Conservation (phyloP, 371 early-diverging fungal genomes). For the Mortierella sp. region DNA sequence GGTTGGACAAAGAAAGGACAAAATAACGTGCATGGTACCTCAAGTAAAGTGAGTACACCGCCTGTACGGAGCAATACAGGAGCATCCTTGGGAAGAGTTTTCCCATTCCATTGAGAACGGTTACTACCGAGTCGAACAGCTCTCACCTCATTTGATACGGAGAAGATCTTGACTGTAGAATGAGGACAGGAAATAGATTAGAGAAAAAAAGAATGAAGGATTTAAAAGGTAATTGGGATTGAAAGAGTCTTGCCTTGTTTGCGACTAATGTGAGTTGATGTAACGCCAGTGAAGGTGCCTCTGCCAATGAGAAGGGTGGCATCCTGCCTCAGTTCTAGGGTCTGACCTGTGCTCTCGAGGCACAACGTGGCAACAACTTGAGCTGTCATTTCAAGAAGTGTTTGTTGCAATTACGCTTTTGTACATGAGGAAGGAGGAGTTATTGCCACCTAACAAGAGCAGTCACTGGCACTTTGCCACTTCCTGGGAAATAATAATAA, state of each 20-base stretch:
- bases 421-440: too few species aligned
- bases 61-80: conserved; percentile 5
- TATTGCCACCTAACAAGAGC: too few species aligned
- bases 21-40: conserved; percentile 20
- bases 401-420: neutral
- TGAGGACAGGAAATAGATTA: neutral
- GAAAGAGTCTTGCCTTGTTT: conserved; percentile 29
- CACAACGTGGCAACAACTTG: conserved; percentile 22
- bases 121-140: conserved; percentile 38
- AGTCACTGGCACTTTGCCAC: too few species aligned
- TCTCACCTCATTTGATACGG: conserved; percentile 8
- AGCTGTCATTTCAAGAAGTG: neutral
- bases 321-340: conserved; percentile 12
- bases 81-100: conserved; percentile 18
- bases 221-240: neutral
- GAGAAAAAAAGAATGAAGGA: neutral
- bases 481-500: too few species aligned
- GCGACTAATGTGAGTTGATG: conserved; percentile 35
- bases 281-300: conserved; percentile 17
- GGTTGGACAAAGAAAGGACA: neutral
- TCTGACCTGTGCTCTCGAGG: conserved; percentile 17
- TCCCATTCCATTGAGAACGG: conserved; percentile 22
- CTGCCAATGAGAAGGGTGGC: conserved; percentile 31
- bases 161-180: conserved; percentile 15
- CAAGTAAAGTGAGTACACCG: conserved; percentile 30